A percentile compares a stretch with the other conserved stretches of the same genome.
phyloP scores from a whole-genome alignment of 805 yeast species.

The Grigorovia yakushimaensis region DNA sequence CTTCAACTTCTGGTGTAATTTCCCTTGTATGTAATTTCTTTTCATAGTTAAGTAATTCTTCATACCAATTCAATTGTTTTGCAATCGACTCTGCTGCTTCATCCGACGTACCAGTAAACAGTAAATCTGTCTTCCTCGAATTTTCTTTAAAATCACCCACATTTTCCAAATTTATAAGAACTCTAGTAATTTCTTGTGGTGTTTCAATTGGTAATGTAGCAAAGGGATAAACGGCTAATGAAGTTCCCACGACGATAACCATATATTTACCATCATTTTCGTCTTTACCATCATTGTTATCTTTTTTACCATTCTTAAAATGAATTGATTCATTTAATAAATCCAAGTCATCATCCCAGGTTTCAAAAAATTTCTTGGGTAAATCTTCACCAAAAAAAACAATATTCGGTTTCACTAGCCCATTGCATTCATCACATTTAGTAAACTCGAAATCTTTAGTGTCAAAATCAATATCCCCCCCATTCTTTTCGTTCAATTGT shows the following conservation, averaged over 20 bases:
- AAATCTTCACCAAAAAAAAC: conserved; percentile 89
- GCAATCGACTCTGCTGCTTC: conserved; percentile 47
- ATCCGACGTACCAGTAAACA: conserved; percentile 59
- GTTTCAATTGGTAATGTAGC: conserved; percentile 72
- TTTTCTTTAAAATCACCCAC: conserved; percentile 62
- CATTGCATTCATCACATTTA: conserved; percentile 53
- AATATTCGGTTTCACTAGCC: conserved; percentile 84
- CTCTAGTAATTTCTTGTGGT: conserved; percentile 39
- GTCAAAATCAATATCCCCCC: conserved; percentile 5
- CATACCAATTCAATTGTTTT: conserved; percentile 52
- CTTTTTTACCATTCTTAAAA: too few species aligned
- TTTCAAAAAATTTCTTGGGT: conserved; percentile 58
- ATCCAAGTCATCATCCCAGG: conserved; percentile 48
- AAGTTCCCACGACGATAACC: conserved; percentile 87
- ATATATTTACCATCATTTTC: conserved; percentile 39
- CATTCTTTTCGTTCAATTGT: conserved; percentile 6
- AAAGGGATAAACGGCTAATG: conserved; percentile 83
- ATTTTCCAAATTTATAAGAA: conserved; percentile 60
- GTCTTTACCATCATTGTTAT: conserved; percentile 10
- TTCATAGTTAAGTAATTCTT: conserved; percentile 33
- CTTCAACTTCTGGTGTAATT: conserved; percentile 7
- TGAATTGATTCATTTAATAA: conserved; percentile 4
- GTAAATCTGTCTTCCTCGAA: conserved; percentile 50
- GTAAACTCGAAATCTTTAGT: conserved; percentile 22
- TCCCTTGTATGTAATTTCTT: conserved; percentile 1